Conservation (phyloP, 177 flowering plant species). For the Vitis hybrid region DNA sequence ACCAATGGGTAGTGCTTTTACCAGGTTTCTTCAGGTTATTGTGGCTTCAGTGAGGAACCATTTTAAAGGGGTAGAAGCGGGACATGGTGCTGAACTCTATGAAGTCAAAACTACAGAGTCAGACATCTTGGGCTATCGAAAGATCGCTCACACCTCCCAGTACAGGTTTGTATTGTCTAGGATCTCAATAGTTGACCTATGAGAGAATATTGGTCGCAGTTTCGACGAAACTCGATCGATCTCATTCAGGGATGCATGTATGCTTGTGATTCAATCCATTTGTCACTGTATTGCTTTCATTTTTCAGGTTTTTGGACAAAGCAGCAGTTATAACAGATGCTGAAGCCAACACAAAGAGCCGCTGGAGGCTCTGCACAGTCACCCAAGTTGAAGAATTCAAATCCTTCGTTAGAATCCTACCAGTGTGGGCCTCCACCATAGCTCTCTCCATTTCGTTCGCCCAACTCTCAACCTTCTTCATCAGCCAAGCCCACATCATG, state of each 20-base stretch:
- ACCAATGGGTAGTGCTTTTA: conserved; percentile 73
- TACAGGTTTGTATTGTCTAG: conserved; percentile 34
- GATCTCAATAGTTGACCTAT: too few relatives aligned
- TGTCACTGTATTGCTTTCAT: neutral
- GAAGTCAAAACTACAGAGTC: conserved; percentile 52
- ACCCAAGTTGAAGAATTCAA: conserved; percentile 82
- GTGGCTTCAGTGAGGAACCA: conserved; percentile 59
- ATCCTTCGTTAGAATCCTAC: conserved; percentile 50
- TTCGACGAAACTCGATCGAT: too few relatives aligned
- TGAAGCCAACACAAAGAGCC: conserved; percentile 22
- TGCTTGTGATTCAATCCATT: too few relatives aligned
- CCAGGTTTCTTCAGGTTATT: conserved; percentile 67
- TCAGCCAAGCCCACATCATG: conserved; percentile 58
- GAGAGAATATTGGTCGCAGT: too few relatives aligned
- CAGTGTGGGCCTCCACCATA: conserved; percentile 70
- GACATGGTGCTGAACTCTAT: conserved; percentile 27
- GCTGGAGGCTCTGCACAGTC: conserved; percentile 71
- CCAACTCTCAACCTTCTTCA: conserved; percentile 67
- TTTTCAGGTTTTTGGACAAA: conserved; percentile 63
- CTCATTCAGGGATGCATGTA: too few relatives aligned
- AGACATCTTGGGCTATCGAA: conserved; percentile 54
- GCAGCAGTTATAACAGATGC: conserved; percentile 49
- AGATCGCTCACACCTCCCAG: conserved; percentile 52
- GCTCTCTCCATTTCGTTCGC: conserved; percentile 59
- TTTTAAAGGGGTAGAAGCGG: conserved; percentile 33